Evolutionary conservation across 2,329 filamentous ascomycete species (phyloP).

Genomic region (Sporothrix sp.): DNA sequence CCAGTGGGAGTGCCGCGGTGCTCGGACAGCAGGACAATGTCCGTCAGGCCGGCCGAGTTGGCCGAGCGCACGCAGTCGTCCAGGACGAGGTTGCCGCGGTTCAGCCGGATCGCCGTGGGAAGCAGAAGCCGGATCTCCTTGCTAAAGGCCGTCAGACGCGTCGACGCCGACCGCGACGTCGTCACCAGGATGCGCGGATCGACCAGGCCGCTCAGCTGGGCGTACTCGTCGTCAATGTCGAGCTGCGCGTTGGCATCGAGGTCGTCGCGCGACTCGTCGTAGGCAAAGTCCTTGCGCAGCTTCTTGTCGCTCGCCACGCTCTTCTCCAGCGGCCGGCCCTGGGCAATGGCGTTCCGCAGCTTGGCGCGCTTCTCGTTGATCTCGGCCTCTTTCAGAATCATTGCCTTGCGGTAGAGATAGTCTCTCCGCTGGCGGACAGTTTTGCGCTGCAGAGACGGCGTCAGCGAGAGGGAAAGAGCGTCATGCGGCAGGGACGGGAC

Average conservation of each 20-base stretch:
- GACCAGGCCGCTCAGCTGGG: slow-evolving; percentile 78
- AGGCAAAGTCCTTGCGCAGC: slow-evolving; percentile 81
- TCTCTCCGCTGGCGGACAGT: slow-evolving; percentile 72
- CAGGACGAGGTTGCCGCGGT: slow-evolving; percentile 82
- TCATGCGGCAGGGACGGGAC: neutral
- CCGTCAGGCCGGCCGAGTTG: slow-evolving; percentile 68
- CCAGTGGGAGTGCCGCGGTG: slow-evolving; percentile 88
- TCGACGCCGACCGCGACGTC: slow-evolving; percentile 79
- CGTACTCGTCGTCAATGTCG: slow-evolving; percentile 82
- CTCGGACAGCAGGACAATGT: slow-evolving; percentile 82
- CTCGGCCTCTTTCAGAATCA: slow-evolving; percentile 82
- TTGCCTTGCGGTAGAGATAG: slow-evolving; percentile 83
- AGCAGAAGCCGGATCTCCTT: slow-evolving; percentile 71
- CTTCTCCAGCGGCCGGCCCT: slow-evolving; percentile 75
- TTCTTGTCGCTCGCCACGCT: slow-evolving; percentile 77
- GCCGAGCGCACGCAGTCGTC: slow-evolving; percentile 77
- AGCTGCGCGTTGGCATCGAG: slow-evolving; percentile 57
- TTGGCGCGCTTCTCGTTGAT: slow-evolving; percentile 86
- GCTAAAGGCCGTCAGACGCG: slow-evolving; percentile 75
- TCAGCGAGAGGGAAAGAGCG: slow-evolving; percentile 22
- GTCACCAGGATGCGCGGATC: slow-evolving; percentile 74
- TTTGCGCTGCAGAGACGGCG: slow-evolving; percentile 39
- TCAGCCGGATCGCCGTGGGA: slow-evolving; percentile 78
- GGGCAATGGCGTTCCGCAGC: slow-evolving; percentile 75
- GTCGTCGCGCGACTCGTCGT: slow-evolving; percentile 73